These are phyloP conservation scores for Paraconiothyrium sp. DNA, from an alignment of 2,329 filamentous ascomycete species.

Conservation along the genomic window DNA sequence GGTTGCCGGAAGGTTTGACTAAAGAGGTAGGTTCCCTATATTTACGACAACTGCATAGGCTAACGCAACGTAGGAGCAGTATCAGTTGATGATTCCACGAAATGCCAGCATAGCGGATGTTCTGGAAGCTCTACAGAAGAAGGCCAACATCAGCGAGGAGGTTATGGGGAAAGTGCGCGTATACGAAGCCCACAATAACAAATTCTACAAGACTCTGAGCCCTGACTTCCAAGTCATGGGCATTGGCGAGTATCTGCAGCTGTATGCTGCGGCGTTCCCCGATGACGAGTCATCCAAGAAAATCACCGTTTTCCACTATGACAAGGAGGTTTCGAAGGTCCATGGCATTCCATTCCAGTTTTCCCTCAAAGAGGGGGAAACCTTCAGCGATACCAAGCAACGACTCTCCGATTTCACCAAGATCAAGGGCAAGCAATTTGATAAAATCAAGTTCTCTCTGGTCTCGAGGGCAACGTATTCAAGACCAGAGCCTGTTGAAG, in stretches of 20 bases:
- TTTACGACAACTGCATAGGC: conserved; percentile 1
- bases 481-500: conserved; percentile 82
- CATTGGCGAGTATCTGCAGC: conserved; percentile 83
- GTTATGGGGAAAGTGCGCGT: conserved; percentile 77
- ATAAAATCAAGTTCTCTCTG: conserved; percentile 97
- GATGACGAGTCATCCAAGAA: conserved; percentile 73
- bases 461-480: conserved; percentile 72
- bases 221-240: conserved; percentile 77
- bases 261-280: conserved; percentile 84
- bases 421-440: conserved; percentile 96
- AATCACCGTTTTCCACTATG: conserved; percentile 90
- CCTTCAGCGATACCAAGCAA: conserved; percentile 91
- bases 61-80: conserved; percentile 67
- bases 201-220: conserved; percentile 81
- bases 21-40: conserved; percentile 75
- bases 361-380: conserved; percentile 81
- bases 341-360: conserved; percentile 95
- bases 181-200: conserved; percentile 83
- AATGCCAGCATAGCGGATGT: conserved; percentile 83
- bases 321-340: conserved; percentile 82
- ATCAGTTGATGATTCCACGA: conserved; percentile 88
- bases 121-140: conserved; percentile 78
- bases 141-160: conserved; percentile 81
- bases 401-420: conserved; percentile 91
- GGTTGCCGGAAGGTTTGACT: conserved; percentile 86